phyloP scores from a whole-genome alignment of 306 rosid species.

The Malus sylvestris region DNA sequence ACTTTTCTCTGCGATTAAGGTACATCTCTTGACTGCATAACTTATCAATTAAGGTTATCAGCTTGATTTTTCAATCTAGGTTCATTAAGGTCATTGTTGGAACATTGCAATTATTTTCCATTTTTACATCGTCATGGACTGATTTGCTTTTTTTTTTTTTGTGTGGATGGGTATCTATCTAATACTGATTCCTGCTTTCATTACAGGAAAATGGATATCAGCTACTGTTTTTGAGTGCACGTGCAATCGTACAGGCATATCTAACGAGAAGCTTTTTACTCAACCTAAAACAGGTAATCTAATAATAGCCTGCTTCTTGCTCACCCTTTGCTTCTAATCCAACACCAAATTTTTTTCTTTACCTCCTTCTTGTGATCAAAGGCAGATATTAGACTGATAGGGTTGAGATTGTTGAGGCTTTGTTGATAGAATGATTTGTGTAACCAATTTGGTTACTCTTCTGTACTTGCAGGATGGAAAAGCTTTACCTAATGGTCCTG shows the following conservation, averaged over 20 bases:
- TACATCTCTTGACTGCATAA: conserved; percentile 16
- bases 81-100: not conserved
- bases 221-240: conserved; percentile 93
- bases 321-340: not conserved
- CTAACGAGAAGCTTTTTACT: conserved; percentile 78
- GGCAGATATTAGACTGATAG: not conserved
- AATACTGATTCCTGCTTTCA: conserved; percentile 6
- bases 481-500: conserved; percentile 81
- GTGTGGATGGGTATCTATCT: conserved; percentile 2
- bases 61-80: not conserved
- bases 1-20: conserved; percentile 91
- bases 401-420: conserved; percentile 1
- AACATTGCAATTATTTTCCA: not conserved
- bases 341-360: not conserved
- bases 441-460: conserved; percentile 10
- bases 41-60: not conserved
- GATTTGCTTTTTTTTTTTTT: not conserved
- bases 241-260: conserved; percentile 97
- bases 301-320: conserved; percentile 7
- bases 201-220: conserved; percentile 98
- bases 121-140: not conserved
- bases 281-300: conserved; percentile 69
- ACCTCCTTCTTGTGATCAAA: not conserved
- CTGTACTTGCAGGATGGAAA: conserved; percentile 71
- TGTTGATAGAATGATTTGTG: conserved; percentile 15